Base-by-base conservation (phyloP, 2,329 filamentous ascomycete species). In the Pseudogymnoascus destructans region DNA sequence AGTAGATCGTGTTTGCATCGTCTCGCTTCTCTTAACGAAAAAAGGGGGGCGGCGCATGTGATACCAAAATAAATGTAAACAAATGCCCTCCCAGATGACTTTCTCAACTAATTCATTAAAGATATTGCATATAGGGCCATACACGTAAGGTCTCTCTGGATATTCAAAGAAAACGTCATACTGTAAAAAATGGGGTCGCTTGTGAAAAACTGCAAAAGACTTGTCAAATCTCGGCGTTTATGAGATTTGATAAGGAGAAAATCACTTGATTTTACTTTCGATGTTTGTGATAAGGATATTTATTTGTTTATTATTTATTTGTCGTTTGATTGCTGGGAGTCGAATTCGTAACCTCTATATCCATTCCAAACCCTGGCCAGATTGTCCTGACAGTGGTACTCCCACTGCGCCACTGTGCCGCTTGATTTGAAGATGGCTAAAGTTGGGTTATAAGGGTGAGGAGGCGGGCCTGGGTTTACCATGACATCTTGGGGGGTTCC, bases 371-470 rank as follows among this genome's bases (percentile, higher is more conserved):
- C 46, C 46, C 46, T 52, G 46, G 46, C 46, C 46, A 52, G 46
- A 52, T 52, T 52, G 46, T 52, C 46, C 46, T 19, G 46, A 32
- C 25, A 52, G 46, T 52, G 46, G 46, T 52, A 52, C 46, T 52
- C n/a, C 46, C 46, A 52, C 46, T 52, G 46, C 46, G 46, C 46
- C 46, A 52, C 46, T 52, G 25, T 52, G 46, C 46, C 46, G 46
- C 46, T 52, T 52, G 13, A 32, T 30, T 32, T 52, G 5, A 52
- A 19, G 25, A 30, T 3, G n/a, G 30, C n/a, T 52, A 13, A 52
- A 52, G 2, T 13, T 32, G 9, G 46, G 25, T 52, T 52, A 52
- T 32, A 19, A 52, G 13, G 46, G 25, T 25, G 46, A 11, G 8
- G 15, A 30, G 46, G 25, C 4, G n/a, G 25, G 7, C 15, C n/a